Evolutionary conservation across 768 basidiomycete genomes (phyloP).

Genomic region (Candolleomyces eurysporus): DNA sequence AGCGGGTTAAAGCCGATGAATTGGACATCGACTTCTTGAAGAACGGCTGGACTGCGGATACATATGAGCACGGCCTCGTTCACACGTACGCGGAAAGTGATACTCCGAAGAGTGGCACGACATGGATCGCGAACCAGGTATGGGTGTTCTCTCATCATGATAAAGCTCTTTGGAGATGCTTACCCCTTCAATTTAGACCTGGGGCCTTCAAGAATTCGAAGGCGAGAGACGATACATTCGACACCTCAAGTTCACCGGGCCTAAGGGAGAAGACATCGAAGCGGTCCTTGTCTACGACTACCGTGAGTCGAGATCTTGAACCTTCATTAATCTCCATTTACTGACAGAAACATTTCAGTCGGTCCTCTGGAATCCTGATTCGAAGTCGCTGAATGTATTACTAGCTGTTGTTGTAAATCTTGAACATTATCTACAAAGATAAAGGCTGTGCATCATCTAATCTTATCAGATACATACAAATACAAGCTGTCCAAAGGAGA

Average conservation of each 20-base stretch:
- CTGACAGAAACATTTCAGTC: too few species aligned
- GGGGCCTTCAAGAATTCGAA: constrained; percentile 64
- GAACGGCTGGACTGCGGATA: constrained; percentile 40
- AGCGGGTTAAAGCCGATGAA: constrained; percentile 47
- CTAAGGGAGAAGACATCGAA: constrained; percentile 54
- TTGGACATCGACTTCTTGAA: constrained; percentile 44
- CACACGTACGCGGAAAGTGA: constrained; percentile 55
- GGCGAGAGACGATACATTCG: constrained; percentile 60
- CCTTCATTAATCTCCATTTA: too few species aligned
- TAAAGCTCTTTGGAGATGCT: not conserved
- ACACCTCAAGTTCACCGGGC: constrained; percentile 62
- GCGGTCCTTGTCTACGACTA: constrained; percentile 67
- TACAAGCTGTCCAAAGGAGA: too few species aligned
- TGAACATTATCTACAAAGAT: too few species aligned
- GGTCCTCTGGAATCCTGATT: too few species aligned
- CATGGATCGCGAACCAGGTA: constrained; percentile 69
- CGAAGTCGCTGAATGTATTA: too few species aligned
- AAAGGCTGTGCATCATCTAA: too few species aligned
- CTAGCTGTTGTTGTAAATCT: too few species aligned
- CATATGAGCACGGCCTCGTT: constrained; percentile 41
- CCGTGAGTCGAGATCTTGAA: constrained; percentile 52
- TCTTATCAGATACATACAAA: too few species aligned
- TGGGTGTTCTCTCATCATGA: constrained; percentile 8
- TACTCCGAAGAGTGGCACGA: constrained; percentile 55
- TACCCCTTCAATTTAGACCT: constrained; percentile 35